These are phyloP conservation scores for Alternaria burnsii DNA, from an alignment of 2,329 filamentous ascomycete species.

Conservation along the genomic window DNA sequence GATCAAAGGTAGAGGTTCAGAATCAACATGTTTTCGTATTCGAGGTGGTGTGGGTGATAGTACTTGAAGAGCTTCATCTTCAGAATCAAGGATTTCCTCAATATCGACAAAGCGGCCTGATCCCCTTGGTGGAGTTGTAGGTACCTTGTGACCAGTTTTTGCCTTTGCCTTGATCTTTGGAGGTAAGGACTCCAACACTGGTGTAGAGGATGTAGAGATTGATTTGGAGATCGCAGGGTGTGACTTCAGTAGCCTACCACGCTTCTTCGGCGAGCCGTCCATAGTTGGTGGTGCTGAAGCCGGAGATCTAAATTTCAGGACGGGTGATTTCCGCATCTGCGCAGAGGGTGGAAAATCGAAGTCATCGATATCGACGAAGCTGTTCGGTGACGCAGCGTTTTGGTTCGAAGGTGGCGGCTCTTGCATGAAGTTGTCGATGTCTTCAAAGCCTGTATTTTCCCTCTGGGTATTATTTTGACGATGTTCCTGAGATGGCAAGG, in stretches of 20 bases:
- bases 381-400: conserved; percentile 27
- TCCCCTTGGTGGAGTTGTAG: conserved; percentile 26
- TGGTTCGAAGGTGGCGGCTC: conserved; percentile 41
- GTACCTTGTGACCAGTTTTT: background rate
- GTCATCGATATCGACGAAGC: conserved; percentile 40
- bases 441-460: conserved; percentile 23
- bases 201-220: conserved; percentile 9
- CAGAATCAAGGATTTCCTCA: conserved; percentile 53
- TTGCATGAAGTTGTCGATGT: conserved; percentile 37
- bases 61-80: conserved; percentile 42
- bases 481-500: background rate
- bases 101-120: conserved; percentile 43
- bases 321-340: conserved; percentile 9
- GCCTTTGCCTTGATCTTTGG: conserved; percentile 6
- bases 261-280: conserved; percentile 28
- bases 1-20: conserved; percentile 28
- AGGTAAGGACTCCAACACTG: conserved; percentile 3
- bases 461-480: background rate
- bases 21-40: conserved; percentile 21
- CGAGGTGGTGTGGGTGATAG: conserved; percentile 49
- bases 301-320: background rate
- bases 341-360: conserved; percentile 29
- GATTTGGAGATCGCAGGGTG: conserved; percentile 14
- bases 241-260: conserved; percentile 32
- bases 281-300: conserved; percentile 6